Evolutionary conservation across 1,284 basidiomycete species (phyloP).

Genomic region (Cryptococcus deneoformans): DNA sequence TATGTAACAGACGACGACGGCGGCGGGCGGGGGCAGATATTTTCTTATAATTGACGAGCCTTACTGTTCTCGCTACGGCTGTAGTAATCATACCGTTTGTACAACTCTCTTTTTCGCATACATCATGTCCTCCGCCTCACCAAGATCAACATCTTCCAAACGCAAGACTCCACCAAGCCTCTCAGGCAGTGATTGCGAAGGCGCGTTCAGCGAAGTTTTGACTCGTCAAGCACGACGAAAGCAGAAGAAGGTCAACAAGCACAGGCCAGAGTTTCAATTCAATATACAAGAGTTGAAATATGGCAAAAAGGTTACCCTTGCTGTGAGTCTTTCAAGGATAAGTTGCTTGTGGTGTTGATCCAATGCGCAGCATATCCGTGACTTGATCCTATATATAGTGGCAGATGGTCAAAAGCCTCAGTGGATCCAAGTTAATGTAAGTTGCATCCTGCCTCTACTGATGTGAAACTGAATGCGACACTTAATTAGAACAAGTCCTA

Average conservation of each 20-base stretch:
- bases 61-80: too few relatives aligned
- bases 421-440: slow-evolving; percentile 78
- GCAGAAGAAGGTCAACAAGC: slow-evolving; percentile 66
- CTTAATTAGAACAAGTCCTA: slow-evolving; percentile 61
- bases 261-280: slow-evolving; percentile 74
- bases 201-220: slow-evolving; percentile 64
- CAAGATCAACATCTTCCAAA: slow-evolving; percentile 1
- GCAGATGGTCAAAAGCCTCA: slow-evolving; percentile 74
- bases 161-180: slow-evolving; percentile 3
- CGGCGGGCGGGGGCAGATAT: too few relatives aligned
- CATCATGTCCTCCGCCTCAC: neutral
- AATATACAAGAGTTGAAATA: slow-evolving; percentile 67
- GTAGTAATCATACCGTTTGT: too few relatives aligned
- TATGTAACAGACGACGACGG: too few relatives aligned
- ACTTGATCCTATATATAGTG: slow-evolving; percentile 74
- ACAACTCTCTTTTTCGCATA: neutral
- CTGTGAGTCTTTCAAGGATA: slow-evolving; percentile 53
- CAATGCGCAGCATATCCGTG: slow-evolving; percentile 68
- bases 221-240: slow-evolving; percentile 61
- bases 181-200: neutral
- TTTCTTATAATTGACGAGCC: too few relatives aligned
- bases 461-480: too few relatives aligned
- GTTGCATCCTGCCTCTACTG: neutral
- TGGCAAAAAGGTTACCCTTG: slow-evolving; percentile 68
- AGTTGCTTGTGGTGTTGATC: neutral